Evolutionary conservation across 2,329 filamentous ascomycete genomes (phyloP), one percentile per base, ranked within the genome.

Genomic region (Penicillium sp.): DNA sequence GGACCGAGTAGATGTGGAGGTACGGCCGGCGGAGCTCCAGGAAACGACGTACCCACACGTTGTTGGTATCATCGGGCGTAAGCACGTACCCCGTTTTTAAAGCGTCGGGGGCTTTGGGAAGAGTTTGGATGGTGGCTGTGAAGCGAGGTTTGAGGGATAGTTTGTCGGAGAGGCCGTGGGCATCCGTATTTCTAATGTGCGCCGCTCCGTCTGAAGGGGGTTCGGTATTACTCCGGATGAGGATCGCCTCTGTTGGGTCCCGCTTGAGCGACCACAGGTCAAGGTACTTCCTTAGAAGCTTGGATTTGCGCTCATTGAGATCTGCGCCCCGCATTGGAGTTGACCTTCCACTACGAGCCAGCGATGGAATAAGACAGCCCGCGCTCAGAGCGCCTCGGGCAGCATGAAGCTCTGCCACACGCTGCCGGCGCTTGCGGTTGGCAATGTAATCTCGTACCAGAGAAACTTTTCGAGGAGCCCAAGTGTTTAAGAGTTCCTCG

Each of bases 21-120:
- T 97, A 99, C 0, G 94, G 94, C 51, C 89, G 84, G 33, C 94
- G 86, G 29, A 99, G 83, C 76, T 99, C 94, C 49, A 97, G 91
- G 70, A 96, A 97, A 41, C 93, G 87, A 66, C 92, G 91, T 29
- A 94, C 84, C 94, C 94, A 99, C 60, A 89, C 85, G 23, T 87
- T 90, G 62, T 76, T 72, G 53, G 90, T 88, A 54, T 87, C 87
- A 69, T 92, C 92, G 0, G 92, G 92, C 3, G 90, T 90, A 43
- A 97, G 81, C 16, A 99, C 83, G 73, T 94, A 95, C 16, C 92
- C 92, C 16, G 90, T 87, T 76, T 96, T 96, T 65, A 96, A 81
- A 0, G 94, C 82, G 43, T 84, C 85, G 1, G 87, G 84, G 65
- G 94, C 95, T 75, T 96, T 96, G 53, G 87, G 83, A 9, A 94